Evolutionary conservation across 108 stramenopile genomes (phyloP).

Genomic region (Fragilariopsis cylindrus): DNA sequence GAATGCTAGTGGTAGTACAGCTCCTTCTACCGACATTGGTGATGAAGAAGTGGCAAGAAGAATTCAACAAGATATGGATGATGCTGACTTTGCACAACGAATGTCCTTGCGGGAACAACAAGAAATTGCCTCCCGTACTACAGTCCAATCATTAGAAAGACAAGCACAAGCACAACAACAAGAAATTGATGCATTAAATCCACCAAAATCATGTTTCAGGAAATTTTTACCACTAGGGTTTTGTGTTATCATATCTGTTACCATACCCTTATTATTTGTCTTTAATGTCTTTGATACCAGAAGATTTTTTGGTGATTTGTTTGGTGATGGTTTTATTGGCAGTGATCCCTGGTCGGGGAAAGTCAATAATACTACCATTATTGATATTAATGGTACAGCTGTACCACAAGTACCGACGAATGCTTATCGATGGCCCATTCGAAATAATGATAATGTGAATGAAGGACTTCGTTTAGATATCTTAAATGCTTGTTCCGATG

Average conservation of each 20-base stretch:
- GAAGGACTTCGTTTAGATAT: conserved; percentile 56
- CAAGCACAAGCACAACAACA: neutral
- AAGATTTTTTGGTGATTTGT: conserved; percentile 24
- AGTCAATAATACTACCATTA: neutral
- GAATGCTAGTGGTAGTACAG: neutral
- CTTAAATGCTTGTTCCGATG: conserved; percentile 57
- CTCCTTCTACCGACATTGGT: neutral
- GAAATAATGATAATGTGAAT: conserved; percentile 15
- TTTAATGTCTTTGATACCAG: conserved; percentile 24
- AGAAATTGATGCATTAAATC: no score
- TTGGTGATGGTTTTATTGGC: conserved; percentile 22
- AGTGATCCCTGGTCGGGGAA: neutral
- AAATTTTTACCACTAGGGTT: neutral
- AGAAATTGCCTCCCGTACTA: conserved; percentile 11
- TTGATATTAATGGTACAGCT: neutral
- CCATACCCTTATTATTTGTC: conserved; percentile 11
- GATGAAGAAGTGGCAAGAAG: conserved; percentile 38
- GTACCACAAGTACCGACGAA: neutral
- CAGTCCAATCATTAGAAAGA: neutral
- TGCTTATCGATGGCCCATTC: conserved; percentile 26
- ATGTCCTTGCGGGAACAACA: conserved; percentile 19
- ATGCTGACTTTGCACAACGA: conserved; percentile 46
- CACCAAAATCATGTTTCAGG: neutral
- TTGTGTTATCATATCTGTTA: neutral
- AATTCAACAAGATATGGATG: conserved; percentile 54